Evolutionary conservation across 805 yeast genomes (phyloP).

Genomic region (Cyberlindnera americana): DNA sequence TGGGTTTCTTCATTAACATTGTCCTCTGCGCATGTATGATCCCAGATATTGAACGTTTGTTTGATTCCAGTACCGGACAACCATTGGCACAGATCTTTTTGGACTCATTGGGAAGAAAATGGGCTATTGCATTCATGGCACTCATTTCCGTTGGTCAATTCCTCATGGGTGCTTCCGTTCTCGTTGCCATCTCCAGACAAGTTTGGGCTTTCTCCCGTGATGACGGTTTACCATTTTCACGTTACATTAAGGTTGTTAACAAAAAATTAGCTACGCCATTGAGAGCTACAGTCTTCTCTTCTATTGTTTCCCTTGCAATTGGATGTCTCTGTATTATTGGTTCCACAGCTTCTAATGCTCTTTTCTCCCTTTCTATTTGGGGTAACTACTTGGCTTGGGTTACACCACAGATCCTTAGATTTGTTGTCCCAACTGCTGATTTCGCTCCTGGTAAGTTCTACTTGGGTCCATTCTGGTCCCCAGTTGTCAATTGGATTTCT

Average conservation of each 20-base stretch:
- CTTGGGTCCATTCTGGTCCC: slow-evolving; percentile 48
- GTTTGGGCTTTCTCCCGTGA: slow-evolving; percentile 75
- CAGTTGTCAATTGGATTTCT: slow-evolving; percentile 44
- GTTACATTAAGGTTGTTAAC: slow-evolving; percentile 54
- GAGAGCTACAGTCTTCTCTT: slow-evolving; percentile 50
- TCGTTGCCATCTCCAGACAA: slow-evolving; percentile 62
- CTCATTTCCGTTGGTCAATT: slow-evolving; percentile 57
- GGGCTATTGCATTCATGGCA: slow-evolving; percentile 66
- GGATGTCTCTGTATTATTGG: slow-evolving; percentile 41
- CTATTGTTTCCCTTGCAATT: slow-evolving; percentile 32
- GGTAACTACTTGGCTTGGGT: slow-evolving; percentile 52
- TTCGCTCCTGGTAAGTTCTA: slow-evolving; percentile 67
- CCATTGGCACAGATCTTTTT: slow-evolving; percentile 63
- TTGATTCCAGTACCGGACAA: slow-evolving; percentile 48
- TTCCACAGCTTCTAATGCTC: slow-evolving; percentile 40
- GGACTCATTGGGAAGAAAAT: slow-evolving; percentile 58
- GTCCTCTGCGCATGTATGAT: slow-evolving; percentile 54
- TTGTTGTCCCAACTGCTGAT: slow-evolving; percentile 43
- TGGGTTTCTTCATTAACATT: slow-evolving; percentile 57
- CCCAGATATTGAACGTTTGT: slow-evolving; percentile 38
- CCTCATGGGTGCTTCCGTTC: slow-evolving; percentile 59
- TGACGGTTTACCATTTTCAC: slow-evolving; percentile 63
- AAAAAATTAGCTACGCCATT: slow-evolving; percentile 57
- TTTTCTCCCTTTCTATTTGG: slow-evolving; percentile 40
- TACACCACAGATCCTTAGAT: slow-evolving; percentile 34